phyloP scores from a whole-genome alignment of 148 eudicot genomes.

The Persicaria tinctoria region DNA sequence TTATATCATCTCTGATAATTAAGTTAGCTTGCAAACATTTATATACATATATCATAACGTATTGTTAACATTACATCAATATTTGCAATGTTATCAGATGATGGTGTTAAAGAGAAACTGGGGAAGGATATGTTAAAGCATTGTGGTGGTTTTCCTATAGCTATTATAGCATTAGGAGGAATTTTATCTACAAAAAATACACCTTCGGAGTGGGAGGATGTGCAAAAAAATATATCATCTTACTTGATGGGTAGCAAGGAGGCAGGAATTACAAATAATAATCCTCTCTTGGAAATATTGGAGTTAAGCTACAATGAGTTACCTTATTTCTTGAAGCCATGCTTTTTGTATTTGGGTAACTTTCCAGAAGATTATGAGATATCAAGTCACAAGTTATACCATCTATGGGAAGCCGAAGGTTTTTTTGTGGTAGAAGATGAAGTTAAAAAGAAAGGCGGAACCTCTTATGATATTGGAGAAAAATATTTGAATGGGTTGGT shows the following conservation, averaged over 20 bases:
- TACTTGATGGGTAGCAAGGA: constrained; percentile 3
- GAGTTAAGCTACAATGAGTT: constrained; percentile 13
- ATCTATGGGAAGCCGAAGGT: constrained; percentile 18
- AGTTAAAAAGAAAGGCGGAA: not conserved
- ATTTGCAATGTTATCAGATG: not conserved
- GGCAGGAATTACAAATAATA: not conserved
- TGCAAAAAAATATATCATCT: not conserved
- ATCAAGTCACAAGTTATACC: not conserved
- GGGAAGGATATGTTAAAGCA: not conserved
- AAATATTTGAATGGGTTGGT: constrained; percentile 13
- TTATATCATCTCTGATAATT: too few relatives aligned
- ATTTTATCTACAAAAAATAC: constrained; percentile 6
- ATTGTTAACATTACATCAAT: not conserved
- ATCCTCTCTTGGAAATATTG: not conserved
- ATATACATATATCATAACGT: too few relatives aligned
- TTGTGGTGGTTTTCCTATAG: constrained; percentile 16
- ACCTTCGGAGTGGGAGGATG: not conserved
- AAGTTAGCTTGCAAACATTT: too few relatives aligned
- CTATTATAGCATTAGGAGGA: constrained; percentile 9
- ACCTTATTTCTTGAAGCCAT: constrained; percentile 1
- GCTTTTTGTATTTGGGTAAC: constrained; percentile 13
- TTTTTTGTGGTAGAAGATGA: not conserved
- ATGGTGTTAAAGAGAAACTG: not conserved
- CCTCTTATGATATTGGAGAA: constrained; percentile 13
- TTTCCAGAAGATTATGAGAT: constrained; percentile 18